These are phyloP conservation scores for Vigna reflexopilosa DNA, from an alignment of 306 rosid genomes.

Conservation along the genomic window DNA sequence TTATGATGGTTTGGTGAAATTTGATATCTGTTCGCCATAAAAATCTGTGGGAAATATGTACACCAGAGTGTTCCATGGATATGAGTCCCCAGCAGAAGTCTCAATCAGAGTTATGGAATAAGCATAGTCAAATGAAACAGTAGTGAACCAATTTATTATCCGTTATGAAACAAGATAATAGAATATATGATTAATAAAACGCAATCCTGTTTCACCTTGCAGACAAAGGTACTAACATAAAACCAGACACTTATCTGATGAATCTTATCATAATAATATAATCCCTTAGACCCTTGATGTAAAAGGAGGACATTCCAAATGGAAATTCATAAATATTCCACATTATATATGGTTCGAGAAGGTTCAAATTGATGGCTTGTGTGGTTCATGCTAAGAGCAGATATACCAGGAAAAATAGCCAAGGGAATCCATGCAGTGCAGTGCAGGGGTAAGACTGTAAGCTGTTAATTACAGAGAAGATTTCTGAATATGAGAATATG, in stretches of 20 bases:
- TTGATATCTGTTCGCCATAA: slow-evolving; percentile 40
- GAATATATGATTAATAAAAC: slow-evolving; percentile 19
- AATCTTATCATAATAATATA: slow-evolving; percentile 45
- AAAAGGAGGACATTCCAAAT: slow-evolving; percentile 47
- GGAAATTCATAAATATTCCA: slow-evolving; percentile 45
- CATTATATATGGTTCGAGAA: slow-evolving; percentile 37
- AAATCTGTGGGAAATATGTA: slow-evolving; percentile 34
- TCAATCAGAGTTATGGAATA: slow-evolving; percentile 38
- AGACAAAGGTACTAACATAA: slow-evolving; percentile 40
- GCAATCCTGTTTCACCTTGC: slow-evolving; percentile 6
- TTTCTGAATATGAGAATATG: slow-evolving; percentile 37
- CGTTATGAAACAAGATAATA: slow-evolving; percentile 40
- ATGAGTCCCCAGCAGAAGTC: slow-evolving; percentile 18
- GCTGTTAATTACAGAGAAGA: slow-evolving; percentile 2
- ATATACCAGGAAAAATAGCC: slow-evolving; percentile 32
- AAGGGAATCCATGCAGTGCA: slow-evolving; percentile 43
- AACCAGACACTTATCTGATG: slow-evolving; percentile 43
- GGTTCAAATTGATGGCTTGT: slow-evolving; percentile 47
- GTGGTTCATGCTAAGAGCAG: slow-evolving; percentile 39
- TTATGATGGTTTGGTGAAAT: slow-evolving; percentile 37
- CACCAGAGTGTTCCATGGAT: slow-evolving; percentile 21
- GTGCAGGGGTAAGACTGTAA: not conserved
- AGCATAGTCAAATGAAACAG: slow-evolving; percentile 37
- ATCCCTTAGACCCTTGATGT: slow-evolving; percentile 35
- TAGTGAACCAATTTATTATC: slow-evolving; percentile 28